A percentile compares a stretch with the other conserved stretches of the same genome.
These are phyloP conservation scores for Termitomyces sp. DNA, from an alignment of 768 basidiomycete genomes.

Conservation along the genomic window DNA sequence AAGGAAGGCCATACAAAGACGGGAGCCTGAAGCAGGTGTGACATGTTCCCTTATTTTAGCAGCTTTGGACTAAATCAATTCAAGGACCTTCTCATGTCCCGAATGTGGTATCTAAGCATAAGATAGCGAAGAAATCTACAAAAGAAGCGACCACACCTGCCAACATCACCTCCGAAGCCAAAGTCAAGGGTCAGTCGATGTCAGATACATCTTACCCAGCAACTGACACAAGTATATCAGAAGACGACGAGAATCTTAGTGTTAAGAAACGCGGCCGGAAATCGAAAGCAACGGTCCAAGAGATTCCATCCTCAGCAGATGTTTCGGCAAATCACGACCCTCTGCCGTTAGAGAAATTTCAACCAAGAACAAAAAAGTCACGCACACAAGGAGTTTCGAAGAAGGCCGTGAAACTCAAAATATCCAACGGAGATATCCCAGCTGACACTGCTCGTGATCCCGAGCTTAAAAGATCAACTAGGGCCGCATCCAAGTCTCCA, in stretches of 20 bases:
- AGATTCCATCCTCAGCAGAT: not conserved
- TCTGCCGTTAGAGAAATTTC: not conserved
- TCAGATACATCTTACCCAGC: not conserved
- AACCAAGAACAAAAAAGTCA: not conserved
- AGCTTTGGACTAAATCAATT: not conserved
- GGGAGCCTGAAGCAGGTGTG: slow-evolving; percentile 8
- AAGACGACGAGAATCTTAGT: not conserved
- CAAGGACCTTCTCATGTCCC: slow-evolving; percentile 2
- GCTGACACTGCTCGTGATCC: not conserved
- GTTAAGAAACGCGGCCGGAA: slow-evolving; percentile 14
- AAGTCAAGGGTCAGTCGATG: slow-evolving; percentile 9
- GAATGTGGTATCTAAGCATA: not conserved
- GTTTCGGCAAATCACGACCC: not conserved
- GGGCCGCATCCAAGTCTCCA: not conserved
- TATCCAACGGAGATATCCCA: not conserved
- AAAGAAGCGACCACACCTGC: not conserved
- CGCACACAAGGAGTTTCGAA: not conserved
- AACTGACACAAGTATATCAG: not conserved
- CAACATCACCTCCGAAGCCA: not conserved
- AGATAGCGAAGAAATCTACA: not conserved
- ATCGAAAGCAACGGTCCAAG: slow-evolving; percentile 2
- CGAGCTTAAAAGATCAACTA: not conserved
- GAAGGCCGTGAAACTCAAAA: not conserved
- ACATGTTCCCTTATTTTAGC: not conserved
- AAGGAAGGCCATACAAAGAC: slow-evolving; percentile 5